These are phyloP conservation scores for Pisolithus orientalis DNA, from an alignment of 768 basidiomycete species.

Conservation along the genomic window DNA sequence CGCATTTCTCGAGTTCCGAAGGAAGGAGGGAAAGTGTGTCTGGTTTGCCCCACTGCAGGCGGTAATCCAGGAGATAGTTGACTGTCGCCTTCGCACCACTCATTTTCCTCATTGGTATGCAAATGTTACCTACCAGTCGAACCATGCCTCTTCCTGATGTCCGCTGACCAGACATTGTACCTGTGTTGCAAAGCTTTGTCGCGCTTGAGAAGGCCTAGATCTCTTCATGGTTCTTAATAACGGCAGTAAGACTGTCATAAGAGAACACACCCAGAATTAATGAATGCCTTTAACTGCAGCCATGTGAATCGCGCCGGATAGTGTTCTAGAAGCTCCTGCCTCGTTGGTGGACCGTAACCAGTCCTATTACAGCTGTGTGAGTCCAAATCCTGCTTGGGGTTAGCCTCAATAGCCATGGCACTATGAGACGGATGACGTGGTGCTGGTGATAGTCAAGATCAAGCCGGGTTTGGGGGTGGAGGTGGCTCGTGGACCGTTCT, in stretches of 20 bases:
- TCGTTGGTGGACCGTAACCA: conserved; percentile 59
- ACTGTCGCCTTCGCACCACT: conserved; percentile 33
- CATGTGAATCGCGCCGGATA: conserved; percentile 78
- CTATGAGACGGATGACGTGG: no score
- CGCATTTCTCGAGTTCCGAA: conserved; percentile 41
- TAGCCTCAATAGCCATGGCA: conserved; percentile 4
- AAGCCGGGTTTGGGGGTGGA: no score
- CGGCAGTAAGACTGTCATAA: background rate
- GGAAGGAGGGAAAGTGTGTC: conserved; percentile 58
- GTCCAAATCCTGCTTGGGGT: background rate
- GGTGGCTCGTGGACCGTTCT: no score
- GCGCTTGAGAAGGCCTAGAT: conserved; percentile 75
- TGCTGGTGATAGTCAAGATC: no score
- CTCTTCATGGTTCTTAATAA: conserved; percentile 35
- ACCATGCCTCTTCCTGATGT: conserved; percentile 55
- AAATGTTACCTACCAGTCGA: conserved; percentile 49
- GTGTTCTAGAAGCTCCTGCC: conserved; percentile 55
- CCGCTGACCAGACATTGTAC: conserved; percentile 54
- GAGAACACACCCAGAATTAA: conserved; percentile 63
- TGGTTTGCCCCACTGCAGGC: conserved; percentile 71
- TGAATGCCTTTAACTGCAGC: conserved; percentile 66
- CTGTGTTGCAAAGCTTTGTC: conserved; percentile 62
- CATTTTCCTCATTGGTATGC: background rate
- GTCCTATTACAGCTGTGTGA: conserved; percentile 29
- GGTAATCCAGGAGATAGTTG: conserved; percentile 62